phyloP scores from a whole-genome alignment of 805 yeast species.

The Starmerella bombicola region DNA sequence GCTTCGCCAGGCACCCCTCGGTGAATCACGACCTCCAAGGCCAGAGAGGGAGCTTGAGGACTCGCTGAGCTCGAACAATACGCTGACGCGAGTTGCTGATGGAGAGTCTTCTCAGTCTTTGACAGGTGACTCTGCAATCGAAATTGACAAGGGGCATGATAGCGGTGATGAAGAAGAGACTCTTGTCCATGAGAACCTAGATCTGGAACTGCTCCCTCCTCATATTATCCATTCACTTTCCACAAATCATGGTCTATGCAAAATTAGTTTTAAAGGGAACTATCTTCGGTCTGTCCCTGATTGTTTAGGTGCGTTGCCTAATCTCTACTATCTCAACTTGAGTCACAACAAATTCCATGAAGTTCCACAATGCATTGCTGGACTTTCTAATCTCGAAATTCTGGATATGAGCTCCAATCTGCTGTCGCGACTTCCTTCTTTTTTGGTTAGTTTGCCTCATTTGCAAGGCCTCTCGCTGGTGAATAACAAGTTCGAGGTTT shows the following conservation, averaged over 20 bases:
- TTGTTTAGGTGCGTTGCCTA: slow-evolving; percentile 31
- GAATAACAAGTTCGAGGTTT: slow-evolving; percentile 42
- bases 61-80: not conserved
- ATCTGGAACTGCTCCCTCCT: slow-evolving; percentile 27
- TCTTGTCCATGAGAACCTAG: slow-evolving; percentile 10
- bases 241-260: slow-evolving; percentile 31
- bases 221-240: slow-evolving; percentile 31
- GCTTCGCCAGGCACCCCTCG: slow-evolving; percentile 6
- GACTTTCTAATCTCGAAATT: slow-evolving; percentile 41
- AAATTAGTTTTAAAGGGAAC: slow-evolving; percentile 46
- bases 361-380: slow-evolving; percentile 37
- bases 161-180: slow-evolving; percentile 10
- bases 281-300: slow-evolving; percentile 37
- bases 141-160: not conserved
- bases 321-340: slow-evolving; percentile 50
- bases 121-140: not conserved
- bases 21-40: not conserved
- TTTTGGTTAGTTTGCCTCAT: slow-evolving; percentile 31
- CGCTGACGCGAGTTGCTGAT: not conserved
- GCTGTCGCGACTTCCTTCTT: slow-evolving; percentile 38
- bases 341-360: slow-evolving; percentile 45
- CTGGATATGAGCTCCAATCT: slow-evolving; percentile 52
- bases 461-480: slow-evolving; percentile 47
- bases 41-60: not conserved
- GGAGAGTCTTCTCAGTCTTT: not conserved